Evolutionary conservation across 805 yeast genomes (phyloP), one percentile per base, ranked within the genome.

Genomic region (Scheffersomyces spartinae): DNA sequence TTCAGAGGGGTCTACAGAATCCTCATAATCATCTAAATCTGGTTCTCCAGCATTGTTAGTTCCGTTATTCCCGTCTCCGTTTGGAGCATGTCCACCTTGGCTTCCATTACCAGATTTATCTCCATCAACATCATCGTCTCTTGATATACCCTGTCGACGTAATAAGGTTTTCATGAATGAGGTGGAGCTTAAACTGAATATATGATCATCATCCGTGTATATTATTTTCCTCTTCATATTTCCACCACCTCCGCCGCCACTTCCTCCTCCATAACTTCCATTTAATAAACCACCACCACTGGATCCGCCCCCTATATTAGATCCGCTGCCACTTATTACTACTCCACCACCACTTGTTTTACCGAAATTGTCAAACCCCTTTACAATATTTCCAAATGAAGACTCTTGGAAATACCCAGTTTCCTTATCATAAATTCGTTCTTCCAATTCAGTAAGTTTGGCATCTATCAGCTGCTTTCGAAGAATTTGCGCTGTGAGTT

Each of bases 301-400:
- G n/a, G n/a, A n/a, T n/a, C n/a, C n/a, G n/a, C n/a, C n/a, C n/a
- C n/a, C n/a, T n/a, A n/a, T n/a, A n/a, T n/a, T n/a, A n/a, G n/a
- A n/a, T n/a, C n/a, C n/a, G n/a, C n/a, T n/a, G n/a, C n/a, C n/a
- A n/a, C n/a, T n/a, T n/a, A n/a, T n/a, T n/a, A n/a, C n/a, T n/a
- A n/a, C n/a, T 9, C 38, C 39, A 3, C 55, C 48, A 16, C 47
- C 33, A 13, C 40, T 36, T 17, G 40, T 50, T 36, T 78, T 80
- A 25, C 76, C 63, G 42, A 81, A 79, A 39, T 72, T 78, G 25
- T 86, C 95, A 41, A 85, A 86, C 2, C 97, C 97, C 35, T 79
- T 78, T n/a, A 84, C 79, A 15, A 88, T 77, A 47, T 83, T 86
- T 0, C 95, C 86, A 28, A 69, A 69, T 15, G 62, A 49, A 30